Conservation (phyloP, 2,329 filamentous ascomycete species). For the Hypoxylon sp. region DNA sequence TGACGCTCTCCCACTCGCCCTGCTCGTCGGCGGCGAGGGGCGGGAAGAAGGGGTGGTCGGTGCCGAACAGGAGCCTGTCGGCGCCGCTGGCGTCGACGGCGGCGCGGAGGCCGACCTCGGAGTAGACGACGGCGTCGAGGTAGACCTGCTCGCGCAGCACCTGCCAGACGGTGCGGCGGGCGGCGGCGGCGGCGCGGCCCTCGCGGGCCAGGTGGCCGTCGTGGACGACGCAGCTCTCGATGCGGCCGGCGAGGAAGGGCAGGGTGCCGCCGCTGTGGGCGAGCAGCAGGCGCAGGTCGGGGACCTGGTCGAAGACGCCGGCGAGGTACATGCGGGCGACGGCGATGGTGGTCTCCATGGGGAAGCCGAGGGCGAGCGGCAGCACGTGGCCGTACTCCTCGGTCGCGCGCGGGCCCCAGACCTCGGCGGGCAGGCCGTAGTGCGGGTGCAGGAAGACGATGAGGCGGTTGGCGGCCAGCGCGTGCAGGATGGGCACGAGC, state of each 20-base stretch:
- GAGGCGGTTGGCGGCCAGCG: conserved; percentile 69
- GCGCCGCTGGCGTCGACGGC: conserved; percentile 72
- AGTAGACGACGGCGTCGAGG: conserved; percentile 87
- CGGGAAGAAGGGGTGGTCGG: conserved; percentile 87
- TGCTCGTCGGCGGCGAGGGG: conserved; percentile 69
- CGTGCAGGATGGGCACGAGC: conserved; percentile 75
- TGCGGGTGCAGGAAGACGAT: conserved; percentile 89
- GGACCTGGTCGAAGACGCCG: conserved; percentile 82
- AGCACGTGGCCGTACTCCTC: conserved; percentile 86
- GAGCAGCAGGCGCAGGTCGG: conserved; percentile 74
- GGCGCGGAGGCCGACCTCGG: conserved; percentile 74
- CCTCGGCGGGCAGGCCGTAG: conserved; percentile 82
- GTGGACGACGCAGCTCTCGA: conserved; percentile 87
- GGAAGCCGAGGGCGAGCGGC: conserved; percentile 85
- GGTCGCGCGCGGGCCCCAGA: conserved; percentile 75
- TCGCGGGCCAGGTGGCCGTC: conserved; percentile 76
- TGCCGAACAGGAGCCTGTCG: conserved; percentile 81
- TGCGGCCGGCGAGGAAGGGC: conserved; percentile 85
- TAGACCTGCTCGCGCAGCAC: conserved; percentile 77
- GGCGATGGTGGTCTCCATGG: conserved; percentile 91
- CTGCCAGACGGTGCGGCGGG: conserved; percentile 62
- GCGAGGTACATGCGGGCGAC: conserved; percentile 87
- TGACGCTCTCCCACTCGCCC: conserved; percentile 75
- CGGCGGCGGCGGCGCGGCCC: conserved; percentile 59
- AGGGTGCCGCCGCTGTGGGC: conserved; percentile 90